Percentiles rank a stretch among this genome's conserved stretches.
Conservation (phyloP, 2,329 filamentous ascomycete genomes). For the Saccharata proteae region DNA sequence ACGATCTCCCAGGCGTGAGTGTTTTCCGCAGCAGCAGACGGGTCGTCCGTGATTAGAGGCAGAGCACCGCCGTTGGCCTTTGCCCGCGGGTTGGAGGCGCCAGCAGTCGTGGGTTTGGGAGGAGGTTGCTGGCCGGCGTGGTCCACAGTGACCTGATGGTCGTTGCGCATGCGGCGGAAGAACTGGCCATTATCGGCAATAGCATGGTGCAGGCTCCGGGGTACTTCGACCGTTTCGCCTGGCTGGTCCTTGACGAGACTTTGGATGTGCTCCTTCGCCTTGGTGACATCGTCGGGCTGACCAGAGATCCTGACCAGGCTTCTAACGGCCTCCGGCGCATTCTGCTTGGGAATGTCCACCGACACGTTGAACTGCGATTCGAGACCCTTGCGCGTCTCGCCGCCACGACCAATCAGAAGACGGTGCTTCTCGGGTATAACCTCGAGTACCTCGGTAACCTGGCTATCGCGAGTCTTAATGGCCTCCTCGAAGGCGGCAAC, state of each 20-base stretch:
- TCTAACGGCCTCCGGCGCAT: constrained; percentile 53
- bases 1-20: constrained; percentile 77
- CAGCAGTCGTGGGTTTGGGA: constrained; percentile 47
- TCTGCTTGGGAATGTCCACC: constrained; percentile 81
- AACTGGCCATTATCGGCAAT: constrained; percentile 84
- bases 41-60: constrained; percentile 89
- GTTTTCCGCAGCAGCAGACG: constrained; percentile 39
- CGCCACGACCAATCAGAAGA: constrained; percentile 80
- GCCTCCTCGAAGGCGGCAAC: constrained; percentile 69
- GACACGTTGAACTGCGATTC: constrained; percentile 78
- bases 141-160: constrained; percentile 81
- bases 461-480: constrained; percentile 71
- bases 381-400: constrained; percentile 72
- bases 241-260: constrained; percentile 73
- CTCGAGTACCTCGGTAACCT: constrained; percentile 66
- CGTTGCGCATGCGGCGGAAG: constrained; percentile 79
- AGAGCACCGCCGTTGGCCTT: constrained; percentile 51
- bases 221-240: constrained; percentile 76
- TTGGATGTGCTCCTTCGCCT: constrained; percentile 76
- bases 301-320: constrained; percentile 82
- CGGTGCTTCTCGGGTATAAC: constrained; percentile 85
- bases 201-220: constrained; percentile 68
- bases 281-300: constrained; percentile 62
- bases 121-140: constrained; percentile 74
- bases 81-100: constrained; percentile 30